Evolutionary conservation across 192 early-diverging fungal genomes (phyloP).

Genomic region (Rhizophagus sp.): DNA sequence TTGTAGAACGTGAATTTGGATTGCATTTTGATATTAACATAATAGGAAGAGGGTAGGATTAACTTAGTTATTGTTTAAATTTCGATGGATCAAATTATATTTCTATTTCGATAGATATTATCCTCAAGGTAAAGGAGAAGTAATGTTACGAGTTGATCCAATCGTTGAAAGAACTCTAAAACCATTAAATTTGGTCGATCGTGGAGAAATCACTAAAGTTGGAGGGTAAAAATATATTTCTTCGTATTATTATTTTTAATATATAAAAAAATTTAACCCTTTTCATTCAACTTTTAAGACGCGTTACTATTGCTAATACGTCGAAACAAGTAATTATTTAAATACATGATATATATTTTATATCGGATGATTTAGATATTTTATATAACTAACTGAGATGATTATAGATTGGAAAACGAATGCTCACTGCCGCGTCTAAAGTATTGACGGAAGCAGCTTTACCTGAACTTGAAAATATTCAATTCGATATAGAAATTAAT

Average conservation of each 20-base stretch:
- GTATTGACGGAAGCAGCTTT: background rate
- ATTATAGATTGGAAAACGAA: conserved; percentile 14
- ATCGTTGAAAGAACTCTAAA: conserved; percentile 16
- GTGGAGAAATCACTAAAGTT: conserved; percentile 11
- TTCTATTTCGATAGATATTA: conserved; percentile 32
- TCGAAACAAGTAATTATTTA: conserved; percentile 8
- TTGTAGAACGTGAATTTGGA: conserved; percentile 33
- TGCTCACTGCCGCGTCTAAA: background rate
- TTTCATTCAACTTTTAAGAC: background rate
- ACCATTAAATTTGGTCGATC: conserved; percentile 14
- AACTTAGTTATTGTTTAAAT: background rate
- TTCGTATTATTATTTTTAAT: background rate
- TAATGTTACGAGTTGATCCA: conserved; percentile 33
- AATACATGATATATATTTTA: background rate
- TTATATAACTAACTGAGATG: background rate
- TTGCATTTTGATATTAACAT: conserved; percentile 25
- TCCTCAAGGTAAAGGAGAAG: conserved; percentile 37
- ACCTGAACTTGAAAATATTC: background rate
- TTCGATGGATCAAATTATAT: background rate
- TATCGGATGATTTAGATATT: background rate
- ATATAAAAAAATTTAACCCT: background rate
- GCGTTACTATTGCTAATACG: background rate
- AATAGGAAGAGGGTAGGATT: conserved; percentile 7
- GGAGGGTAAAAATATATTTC: conserved; percentile 11
- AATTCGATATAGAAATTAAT: conserved; percentile 26